phyloP scores from a whole-genome alignment of 192 early-diverging fungal genomes.

The Gonapodya sp. region DNA sequence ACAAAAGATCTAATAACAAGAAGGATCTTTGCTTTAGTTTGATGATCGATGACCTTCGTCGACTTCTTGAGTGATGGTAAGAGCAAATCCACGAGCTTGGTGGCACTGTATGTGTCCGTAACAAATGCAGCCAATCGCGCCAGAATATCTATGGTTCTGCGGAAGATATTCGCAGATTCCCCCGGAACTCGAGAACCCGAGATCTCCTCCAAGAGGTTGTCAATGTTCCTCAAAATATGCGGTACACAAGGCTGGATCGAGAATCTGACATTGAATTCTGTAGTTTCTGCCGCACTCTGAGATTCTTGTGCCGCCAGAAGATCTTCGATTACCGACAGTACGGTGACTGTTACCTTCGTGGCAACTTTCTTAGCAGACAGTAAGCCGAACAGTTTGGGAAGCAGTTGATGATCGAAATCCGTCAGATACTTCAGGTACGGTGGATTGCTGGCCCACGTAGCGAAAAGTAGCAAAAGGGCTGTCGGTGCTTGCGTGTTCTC shows the following conservation, averaged over 20 bases:
- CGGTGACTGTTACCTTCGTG: background rate
- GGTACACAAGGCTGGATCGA: slow-evolving; percentile 24
- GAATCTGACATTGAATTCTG: background rate
- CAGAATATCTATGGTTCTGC: slow-evolving; percentile 70
- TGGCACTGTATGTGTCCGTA: slow-evolving; percentile 50
- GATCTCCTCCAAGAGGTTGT: slow-evolving; percentile 47
- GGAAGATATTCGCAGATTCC: slow-evolving; percentile 40
- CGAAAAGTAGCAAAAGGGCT: slow-evolving; percentile 62
- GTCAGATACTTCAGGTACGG: slow-evolving; percentile 16
- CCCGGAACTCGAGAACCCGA: slow-evolving; percentile 41
- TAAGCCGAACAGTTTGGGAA: background rate
- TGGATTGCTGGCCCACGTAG: slow-evolving; percentile 50
- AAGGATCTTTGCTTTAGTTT: slow-evolving; percentile 75
- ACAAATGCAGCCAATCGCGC: slow-evolving; percentile 68
- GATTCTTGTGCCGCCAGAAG: background rate
- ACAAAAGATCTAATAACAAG: slow-evolving; percentile 69
- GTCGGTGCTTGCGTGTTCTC: slow-evolving; percentile 89
- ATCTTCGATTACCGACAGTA: slow-evolving; percentile 6
- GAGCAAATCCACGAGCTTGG: slow-evolving; percentile 64
- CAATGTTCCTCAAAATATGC: slow-evolving; percentile 38
- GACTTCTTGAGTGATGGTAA: slow-evolving; percentile 72
- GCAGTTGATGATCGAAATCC: background rate
- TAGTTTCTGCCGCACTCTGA: background rate
- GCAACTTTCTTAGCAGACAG: background rate
- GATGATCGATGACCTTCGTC: slow-evolving; percentile 59